A percentile compares a stretch with the other conserved stretches of the same genome.
Evolutionary conservation across 139 green algal genomes (phyloP).

Genomic region (Coelastrella sp.): DNA sequence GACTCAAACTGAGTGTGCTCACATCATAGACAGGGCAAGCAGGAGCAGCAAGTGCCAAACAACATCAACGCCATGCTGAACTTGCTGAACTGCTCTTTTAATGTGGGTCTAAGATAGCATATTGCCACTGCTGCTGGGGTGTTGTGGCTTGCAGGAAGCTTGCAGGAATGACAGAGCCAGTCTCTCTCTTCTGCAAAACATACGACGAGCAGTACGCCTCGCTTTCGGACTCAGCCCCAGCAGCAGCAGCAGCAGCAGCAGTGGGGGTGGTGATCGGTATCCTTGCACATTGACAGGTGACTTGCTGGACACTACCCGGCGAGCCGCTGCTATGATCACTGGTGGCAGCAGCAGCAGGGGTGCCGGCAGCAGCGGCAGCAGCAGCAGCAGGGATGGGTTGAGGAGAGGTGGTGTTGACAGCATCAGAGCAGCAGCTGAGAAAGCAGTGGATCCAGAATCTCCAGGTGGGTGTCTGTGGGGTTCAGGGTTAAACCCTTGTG

Average conservation of each 20-base stretch:
- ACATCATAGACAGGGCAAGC: too few relatives aligned
- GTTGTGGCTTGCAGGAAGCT: slow-evolving; percentile 33
- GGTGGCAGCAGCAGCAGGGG: background rate
- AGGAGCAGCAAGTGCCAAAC: too few relatives aligned
- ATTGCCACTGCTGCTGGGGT: background rate
- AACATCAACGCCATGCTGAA: too few relatives aligned
- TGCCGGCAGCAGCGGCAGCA: background rate
- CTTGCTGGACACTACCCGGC: background rate
- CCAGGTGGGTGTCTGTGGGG: background rate
- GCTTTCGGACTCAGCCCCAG: background rate
- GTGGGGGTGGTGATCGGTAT: background rate
- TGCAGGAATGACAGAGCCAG: slow-evolving; percentile 6
- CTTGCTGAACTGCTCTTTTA: too few relatives aligned
- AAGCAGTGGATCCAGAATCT: slow-evolving; percentile 18
- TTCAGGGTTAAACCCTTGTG: too few relatives aligned
- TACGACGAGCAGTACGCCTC: slow-evolving; percentile 3
- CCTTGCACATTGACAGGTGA: slow-evolving; percentile 12
- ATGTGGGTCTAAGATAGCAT: too few relatives aligned
- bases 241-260: background rate
- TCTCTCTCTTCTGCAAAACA: background rate
- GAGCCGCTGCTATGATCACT: background rate
- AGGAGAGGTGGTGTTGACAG: background rate
- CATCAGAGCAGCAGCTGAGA: background rate
- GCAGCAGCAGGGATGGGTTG: background rate
- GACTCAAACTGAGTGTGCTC: too few relatives aligned